Base-by-base conservation (phyloP, 768 basidiomycete genomes). In the Pisolithus marmoratus region DNA sequence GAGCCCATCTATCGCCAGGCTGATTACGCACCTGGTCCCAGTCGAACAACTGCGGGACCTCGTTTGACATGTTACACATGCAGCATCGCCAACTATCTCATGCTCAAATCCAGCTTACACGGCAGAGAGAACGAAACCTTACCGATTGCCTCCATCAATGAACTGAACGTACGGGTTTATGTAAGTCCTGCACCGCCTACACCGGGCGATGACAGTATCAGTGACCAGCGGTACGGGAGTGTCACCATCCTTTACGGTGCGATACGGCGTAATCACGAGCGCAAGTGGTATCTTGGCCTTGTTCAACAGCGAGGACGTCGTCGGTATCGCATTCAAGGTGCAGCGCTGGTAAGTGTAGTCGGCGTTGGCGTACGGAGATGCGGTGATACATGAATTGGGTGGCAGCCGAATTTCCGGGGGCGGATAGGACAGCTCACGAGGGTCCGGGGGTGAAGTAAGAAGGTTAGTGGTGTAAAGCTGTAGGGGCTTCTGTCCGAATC, bases 81-180 rank as follows among this genome's bases (percentile, higher is more conserved):
- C 93, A 95, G 69, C 96, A 99, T 66, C 96, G 89, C 96, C 96
- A 99, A 56, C 89, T 87, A 48, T 50, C 20, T 51, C 14, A 23
- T 29, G n/a, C 52, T 61, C 31, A 54, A 51, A 51, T 46, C 31
- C 48, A 31, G 34, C 5, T 38, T n/a, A 36, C 6, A 24, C 11
- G 3, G 4, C 6, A 41, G 8, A 31, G 22, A 46, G 34, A n/a
- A 5, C 38, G 38, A 4, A 53, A 50, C 71, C 77, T 54, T 57
- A 86, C 81, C 93, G 84, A 70, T 93, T 94, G 27, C 96, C 96
- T 50, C 94, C 94, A 62, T 99, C 96, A 62, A 98, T 91, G 69
- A 98, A 98, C 63, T 93, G 91, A 20, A 96, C 94, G 63, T 89
- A 98, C 4, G 95, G 94, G 64, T 97, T 95, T 70, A 98, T 97